Evolutionary conservation across 768 basidiomycete genomes (phyloP).

Genomic region (Pulveroboletus sp.): DNA sequence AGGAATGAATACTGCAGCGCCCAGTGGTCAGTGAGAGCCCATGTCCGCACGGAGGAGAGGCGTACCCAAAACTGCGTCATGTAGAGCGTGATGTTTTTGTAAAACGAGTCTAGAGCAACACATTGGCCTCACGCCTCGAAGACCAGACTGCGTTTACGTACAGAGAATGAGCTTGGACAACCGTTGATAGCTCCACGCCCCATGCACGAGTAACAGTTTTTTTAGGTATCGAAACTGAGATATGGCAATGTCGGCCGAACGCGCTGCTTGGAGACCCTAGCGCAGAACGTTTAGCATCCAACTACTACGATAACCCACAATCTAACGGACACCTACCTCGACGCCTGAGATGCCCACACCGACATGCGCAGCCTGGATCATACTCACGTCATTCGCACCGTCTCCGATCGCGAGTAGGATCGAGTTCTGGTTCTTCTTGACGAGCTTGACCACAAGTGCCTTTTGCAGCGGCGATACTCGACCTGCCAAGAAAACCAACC

Average conservation of each 20-base stretch:
- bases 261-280: conserved; percentile 95
- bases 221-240: conserved; percentile 96
- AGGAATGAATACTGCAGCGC: conserved; percentile 86
- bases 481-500: conserved; percentile 34
- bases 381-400: conserved; percentile 97
- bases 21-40: neutral
- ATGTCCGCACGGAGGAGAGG: neutral
- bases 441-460: conserved; percentile 96
- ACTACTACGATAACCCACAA: too few relatives aligned
- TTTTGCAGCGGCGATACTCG: conserved; percentile 98
- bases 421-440: conserved; percentile 92
- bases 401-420: conserved; percentile 97
- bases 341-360: conserved; percentile 97
- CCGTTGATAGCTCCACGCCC: conserved; percentile 97
- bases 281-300: neutral
- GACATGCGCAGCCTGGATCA: conserved; percentile 99
- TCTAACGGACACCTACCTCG: conserved; percentile 51
- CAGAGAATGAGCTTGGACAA: conserved; percentile 94
- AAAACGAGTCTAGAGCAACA: conserved; percentile 75
- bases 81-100: conserved; percentile 97
- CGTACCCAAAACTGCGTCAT: conserved; percentile 98
- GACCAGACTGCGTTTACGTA: conserved; percentile 36
- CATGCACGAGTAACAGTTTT: conserved; percentile 93
- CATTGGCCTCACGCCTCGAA: conserved; percentile 10
- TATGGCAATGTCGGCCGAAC: conserved; percentile 95